These are phyloP conservation scores for Platismatia glauca DNA, from an alignment of 495 filamentous ascomycete species.

Conservation along the genomic window DNA sequence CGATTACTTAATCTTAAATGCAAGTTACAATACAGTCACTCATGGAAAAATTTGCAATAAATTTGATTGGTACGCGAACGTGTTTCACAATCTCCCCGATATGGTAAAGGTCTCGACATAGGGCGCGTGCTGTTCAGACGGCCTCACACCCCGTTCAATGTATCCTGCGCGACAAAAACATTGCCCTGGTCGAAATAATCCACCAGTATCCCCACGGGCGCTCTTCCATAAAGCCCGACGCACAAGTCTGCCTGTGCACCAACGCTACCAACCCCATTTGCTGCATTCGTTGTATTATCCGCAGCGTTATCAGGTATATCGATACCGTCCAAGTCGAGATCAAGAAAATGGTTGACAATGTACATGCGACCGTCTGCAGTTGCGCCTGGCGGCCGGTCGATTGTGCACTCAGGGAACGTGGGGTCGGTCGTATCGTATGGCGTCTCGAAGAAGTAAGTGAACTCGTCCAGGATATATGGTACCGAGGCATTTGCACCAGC, in stretches of 20 bases:
- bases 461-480: slow-evolving; percentile 62
- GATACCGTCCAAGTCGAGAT: slow-evolving; percentile 38
- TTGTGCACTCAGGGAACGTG: slow-evolving; percentile 42
- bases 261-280: slow-evolving; percentile 44
- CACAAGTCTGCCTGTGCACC: slow-evolving; percentile 49
- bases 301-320: slow-evolving; percentile 46
- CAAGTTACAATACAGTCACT: neutral
- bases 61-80: neutral
- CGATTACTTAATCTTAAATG: neutral
- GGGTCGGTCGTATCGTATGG: slow-evolving; percentile 50
- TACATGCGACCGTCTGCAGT: slow-evolving; percentile 43
- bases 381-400: slow-evolving; percentile 44
- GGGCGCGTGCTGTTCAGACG: neutral
- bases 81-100: neutral
- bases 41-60: neutral
- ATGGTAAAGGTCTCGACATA: neutral
- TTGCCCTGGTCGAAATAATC: slow-evolving; percentile 60
- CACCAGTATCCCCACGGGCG: slow-evolving; percentile 53
- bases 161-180: slow-evolving; percentile 48
- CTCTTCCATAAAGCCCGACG: slow-evolving; percentile 41
- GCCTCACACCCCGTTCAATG: slow-evolving; percentile 45
- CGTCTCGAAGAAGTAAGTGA: slow-evolving; percentile 64
- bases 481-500: slow-evolving; percentile 39
- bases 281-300: slow-evolving; percentile 50
- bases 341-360: slow-evolving; percentile 43